These are phyloP conservation scores for Laguncularia racemosa DNA, from an alignment of 345 rosid genomes.

Conservation along the genomic window DNA sequence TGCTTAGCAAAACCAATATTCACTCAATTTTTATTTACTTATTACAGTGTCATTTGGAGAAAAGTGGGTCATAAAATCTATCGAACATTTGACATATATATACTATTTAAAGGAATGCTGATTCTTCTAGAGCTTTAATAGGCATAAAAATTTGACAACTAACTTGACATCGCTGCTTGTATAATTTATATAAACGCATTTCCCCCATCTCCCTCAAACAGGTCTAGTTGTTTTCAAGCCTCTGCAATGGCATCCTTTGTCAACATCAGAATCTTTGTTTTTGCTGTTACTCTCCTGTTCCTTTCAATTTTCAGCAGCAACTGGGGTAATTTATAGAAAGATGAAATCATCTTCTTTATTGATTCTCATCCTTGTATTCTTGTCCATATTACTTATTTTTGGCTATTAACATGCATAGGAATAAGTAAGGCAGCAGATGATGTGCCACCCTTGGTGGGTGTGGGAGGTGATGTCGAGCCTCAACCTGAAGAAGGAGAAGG, in stretches of 20 bases:
- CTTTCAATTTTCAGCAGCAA: conserved; percentile 24
- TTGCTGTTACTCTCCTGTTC: conserved; percentile 15
- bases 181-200: conserved; percentile 16
- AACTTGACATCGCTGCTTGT: background rate
- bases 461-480: background rate
- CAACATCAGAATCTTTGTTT: conserved; percentile 17
- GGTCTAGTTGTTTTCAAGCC: conserved; percentile 12
- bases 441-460: background rate
- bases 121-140: conserved; percentile 8
- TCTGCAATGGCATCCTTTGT: conserved; percentile 36
- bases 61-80: background rate
- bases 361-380: too few relatives aligned
- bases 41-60: background rate
- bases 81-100: background rate
- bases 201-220: conserved; percentile 1
- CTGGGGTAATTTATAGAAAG: background rate
- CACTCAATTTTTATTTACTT: too few relatives aligned
- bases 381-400: too few relatives aligned
- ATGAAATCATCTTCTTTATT: too few relatives aligned
- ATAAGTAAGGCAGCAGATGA: too few relatives aligned
- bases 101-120: background rate
- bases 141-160: conserved; percentile 7
- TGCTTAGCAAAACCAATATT: too few relatives aligned
- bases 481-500: background rate
- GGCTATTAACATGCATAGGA: too few relatives aligned